Base-by-base conservation (phyloP, 495 filamentous ascomycete genomes). In the Tuber melanosporum region DNA sequence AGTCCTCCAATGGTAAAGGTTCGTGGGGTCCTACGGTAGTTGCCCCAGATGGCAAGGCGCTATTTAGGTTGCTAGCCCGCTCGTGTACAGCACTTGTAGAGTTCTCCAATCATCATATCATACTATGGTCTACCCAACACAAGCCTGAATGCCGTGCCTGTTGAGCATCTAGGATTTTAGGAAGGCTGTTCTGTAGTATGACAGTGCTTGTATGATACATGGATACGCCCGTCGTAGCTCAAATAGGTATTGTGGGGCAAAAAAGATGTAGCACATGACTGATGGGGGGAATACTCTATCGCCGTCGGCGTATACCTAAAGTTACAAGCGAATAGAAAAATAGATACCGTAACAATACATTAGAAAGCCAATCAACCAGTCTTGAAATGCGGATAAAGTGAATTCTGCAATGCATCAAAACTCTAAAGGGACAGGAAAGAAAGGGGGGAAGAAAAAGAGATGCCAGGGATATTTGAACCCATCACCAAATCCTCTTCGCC, bases 401-500 rank as follows among this genome's bases (percentile, higher is more conserved):
- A 36, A 36, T 36, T 66, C 26, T 66, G 17, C 15, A 36, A 66
- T 66, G 26, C 57, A 66, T 36, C 12, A 32, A 36, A 36, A 17
- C 26, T 0, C 26, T 3, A 3, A 36, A 66, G 4, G 57, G 26
- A 36, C 26, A 7, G 6, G 26, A 19, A 57, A 57, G 14, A 7
- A 26, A 66, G 3, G 8, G 19, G 36, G 0, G 17, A 17, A 5
- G 4, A 66, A 36, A 66, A 66, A 66, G 3, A 19, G 26, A 7
- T 26, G 1, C 57, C 14, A 3, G 26, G 26, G 17, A 66, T 66
- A 17, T 36, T 19, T 36, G 26, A 1, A 19, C 10, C 57, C 26
- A 32, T 66, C 26, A 96, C 93, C 94, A 97, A 83, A 97, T 97
- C 85, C 94, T 87, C 87, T 97, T 97, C 9, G 92, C 94, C 81